These are phyloP conservation scores for Oryza longistaminata DNA, from an alignment of 176 grass and related monocot genomes.

Conservation along the genomic window DNA sequence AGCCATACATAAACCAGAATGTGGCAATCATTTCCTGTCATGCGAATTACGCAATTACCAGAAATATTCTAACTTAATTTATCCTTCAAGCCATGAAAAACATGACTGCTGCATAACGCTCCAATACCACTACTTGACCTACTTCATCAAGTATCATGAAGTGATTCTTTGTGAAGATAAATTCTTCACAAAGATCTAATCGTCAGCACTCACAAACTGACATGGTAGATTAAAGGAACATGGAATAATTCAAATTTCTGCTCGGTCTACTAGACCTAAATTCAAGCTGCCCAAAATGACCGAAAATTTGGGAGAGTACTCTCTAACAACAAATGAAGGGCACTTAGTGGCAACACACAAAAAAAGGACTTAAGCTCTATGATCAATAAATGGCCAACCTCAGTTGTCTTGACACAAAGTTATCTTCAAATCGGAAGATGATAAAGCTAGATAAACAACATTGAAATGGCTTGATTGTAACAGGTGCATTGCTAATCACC, in stretches of 20 bases:
- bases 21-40: neutral
- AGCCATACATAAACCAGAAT: slow-evolving; percentile 16
- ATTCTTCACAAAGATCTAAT: neutral
- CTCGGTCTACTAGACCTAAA: neutral
- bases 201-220: neutral
- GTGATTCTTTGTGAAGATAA: too few relatives aligned
- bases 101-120: neutral
- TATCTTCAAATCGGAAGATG: neutral
- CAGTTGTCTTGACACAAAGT: neutral
- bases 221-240: slow-evolving; percentile 12
- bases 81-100: neutral
- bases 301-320: neutral
- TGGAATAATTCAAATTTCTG: neutral
- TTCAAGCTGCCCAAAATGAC: neutral
- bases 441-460: neutral
- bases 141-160: too few relatives aligned
- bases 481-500: slow-evolving; percentile 6
- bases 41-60: neutral
- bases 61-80: neutral
- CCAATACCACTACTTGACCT: neutral
- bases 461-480: slow-evolving; percentile 1
- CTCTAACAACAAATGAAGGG: slow-evolving; percentile 8
- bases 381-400: neutral
- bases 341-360: neutral
- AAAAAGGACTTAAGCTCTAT: neutral